phyloP scores from a whole-genome alignment of 2,329 filamentous ascomycete genomes.

The Rhexocercosporidium sp. region DNA sequence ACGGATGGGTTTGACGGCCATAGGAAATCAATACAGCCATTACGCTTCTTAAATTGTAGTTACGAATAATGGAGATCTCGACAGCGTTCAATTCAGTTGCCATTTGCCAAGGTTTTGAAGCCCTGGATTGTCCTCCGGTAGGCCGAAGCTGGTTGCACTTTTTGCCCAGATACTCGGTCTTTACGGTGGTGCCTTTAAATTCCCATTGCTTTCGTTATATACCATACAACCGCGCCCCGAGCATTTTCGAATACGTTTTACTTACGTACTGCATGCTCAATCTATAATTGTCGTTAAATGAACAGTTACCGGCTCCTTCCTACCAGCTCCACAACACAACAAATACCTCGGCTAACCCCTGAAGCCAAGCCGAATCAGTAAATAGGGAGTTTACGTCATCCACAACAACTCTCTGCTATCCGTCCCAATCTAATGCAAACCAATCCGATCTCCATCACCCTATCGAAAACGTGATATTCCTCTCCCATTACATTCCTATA shows the following conservation, averaged over 20 bases:
- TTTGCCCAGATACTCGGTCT: too few relatives aligned
- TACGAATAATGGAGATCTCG: neutral
- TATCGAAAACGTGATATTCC: neutral
- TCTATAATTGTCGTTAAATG: too few relatives aligned
- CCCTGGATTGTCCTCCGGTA: too few relatives aligned
- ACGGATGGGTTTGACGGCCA: neutral
- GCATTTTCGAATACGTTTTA: too few relatives aligned
- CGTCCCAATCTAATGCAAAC: too few relatives aligned
- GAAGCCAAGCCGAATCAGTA: neutral
- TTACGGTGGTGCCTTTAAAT: too few relatives aligned
- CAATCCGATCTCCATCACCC: neutral
- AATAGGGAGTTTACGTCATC: constrained; percentile 2
- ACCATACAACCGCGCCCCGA: too few relatives aligned
- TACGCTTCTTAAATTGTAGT: neutral
- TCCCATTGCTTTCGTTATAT: too few relatives aligned
- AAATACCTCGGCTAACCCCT: constrained; percentile 9
- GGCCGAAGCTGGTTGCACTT: too few relatives aligned
- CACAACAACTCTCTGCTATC: neutral
- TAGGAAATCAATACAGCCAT: neutral
- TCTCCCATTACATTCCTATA: neutral
- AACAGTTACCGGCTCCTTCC: neutral
- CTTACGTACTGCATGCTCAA: too few relatives aligned
- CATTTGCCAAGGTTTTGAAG: too few relatives aligned
- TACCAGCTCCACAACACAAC: neutral
- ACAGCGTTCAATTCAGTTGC: too few relatives aligned